Base-by-base conservation (phyloP, 1,284 basidiomycete genomes). In the Leccinum insigne region DNA sequence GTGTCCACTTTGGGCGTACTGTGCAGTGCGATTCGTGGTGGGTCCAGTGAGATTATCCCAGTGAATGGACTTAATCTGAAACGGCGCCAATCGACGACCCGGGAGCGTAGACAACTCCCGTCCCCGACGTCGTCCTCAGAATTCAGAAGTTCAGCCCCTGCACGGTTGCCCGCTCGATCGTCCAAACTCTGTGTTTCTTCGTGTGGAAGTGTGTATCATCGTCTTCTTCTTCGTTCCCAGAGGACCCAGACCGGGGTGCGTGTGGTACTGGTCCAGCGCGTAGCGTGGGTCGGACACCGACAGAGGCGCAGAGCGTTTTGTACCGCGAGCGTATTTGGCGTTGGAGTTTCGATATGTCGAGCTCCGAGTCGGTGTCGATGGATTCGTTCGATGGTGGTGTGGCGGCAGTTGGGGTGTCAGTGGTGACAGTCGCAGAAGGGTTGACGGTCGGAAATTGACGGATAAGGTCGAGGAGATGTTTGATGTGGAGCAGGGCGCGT, bases 301-400 rank as follows among this genome's bases (percentile, higher is more conserved):
- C 81, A 0, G 87, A 86, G 0, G 95, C 88, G 72, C 96, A 98
- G 21, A 95, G 85, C 0, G 90, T 85, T 71, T 92, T 92, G 79
- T 98, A 98, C 70, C 93, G 86, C 3, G 95, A 94, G 38, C 95
- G 87, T 68, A 98, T 96, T 69, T 92, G 89, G 52, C 89, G 87
- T 66, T 97, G 86, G 26, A 96, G 85, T 63, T 86, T 86, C 10
- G 87, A 79, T 58, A 95, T 86, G 74, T 95, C 93, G 32, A 94
- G 70, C 56, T 91, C 88, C 21, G 16, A n/a, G 13, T 26, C 13
- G 11, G 52, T 23, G 4, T 56, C 23, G 11, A 16, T 26, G n/a
- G n/a, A n/a, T 44, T 21, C 61, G 29, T 58, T 38, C 49, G 59
- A 61, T 14, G 59, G 57, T 0, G 11, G 13, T 0, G 11, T 38